Evolutionary conservation across 495 filamentous ascomycete genomes (phyloP), one percentile per base, ranked within the genome.

Genomic region (Trichoderma reesei): DNA sequence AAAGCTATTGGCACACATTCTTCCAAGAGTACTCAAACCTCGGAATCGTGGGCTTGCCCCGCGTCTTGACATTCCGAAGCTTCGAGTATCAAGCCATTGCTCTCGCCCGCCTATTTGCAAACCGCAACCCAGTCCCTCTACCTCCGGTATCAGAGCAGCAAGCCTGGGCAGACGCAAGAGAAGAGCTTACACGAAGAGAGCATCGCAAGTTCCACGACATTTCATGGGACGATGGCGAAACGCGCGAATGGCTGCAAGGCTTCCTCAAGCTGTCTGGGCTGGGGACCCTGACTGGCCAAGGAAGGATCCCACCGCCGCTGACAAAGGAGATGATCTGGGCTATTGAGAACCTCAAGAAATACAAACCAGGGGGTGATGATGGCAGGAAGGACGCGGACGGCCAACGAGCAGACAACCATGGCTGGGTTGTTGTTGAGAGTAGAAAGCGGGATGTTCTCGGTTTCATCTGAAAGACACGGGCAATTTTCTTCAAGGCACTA

Each of bases 11-110:
- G 71, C 80, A 82, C 63, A 80, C 78, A 0, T 82, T 82, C 67
- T 72, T 77, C 61, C 72, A 67, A 8, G 69, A 68, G 16, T 78
- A 75, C 59, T 68, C 75, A 5, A 77, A 72, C 4, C 67, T 82
- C 1, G 80, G 67, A 9, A 66, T 79, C 42, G 72, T 81, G 0
- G 80, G 79, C 1, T 31, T 78, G 5, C 80, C 79, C 7, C 72
- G 77, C 9, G 74, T 72, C 0, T 69, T 82, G 8, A 81, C 80
- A 1, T 82, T 81, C 66, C 69, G 79, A 7, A 73, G 72, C 48
- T 82, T 81, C 67, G 79, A 82, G 66, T 82, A 81, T 71, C 80
- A 82, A 60, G 79, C 79, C 37, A 69, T 81, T 41, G 78, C 79
- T 0, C 69, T 81, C 1, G 79, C 80, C 3, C 74, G 80, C 9